Evolutionary conservation across 306 rosid species (phyloP).

Genomic region (Coriaria nepalensis): DNA sequence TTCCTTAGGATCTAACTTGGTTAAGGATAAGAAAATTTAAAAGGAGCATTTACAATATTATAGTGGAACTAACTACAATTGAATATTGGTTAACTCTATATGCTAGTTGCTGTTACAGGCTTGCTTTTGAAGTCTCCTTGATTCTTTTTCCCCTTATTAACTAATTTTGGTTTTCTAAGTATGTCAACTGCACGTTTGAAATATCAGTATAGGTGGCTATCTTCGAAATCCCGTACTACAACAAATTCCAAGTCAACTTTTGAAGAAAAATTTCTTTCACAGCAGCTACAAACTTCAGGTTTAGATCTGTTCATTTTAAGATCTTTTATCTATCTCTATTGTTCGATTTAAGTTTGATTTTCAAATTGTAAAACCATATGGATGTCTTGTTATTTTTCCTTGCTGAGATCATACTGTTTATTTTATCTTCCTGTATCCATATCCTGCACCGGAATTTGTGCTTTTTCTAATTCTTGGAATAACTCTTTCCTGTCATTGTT

Average conservation of each 20-base stretch:
- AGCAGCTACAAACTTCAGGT: slow-evolving; percentile 96
- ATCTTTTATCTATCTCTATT: slow-evolving; percentile 5
- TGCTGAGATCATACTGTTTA: too few relatives aligned
- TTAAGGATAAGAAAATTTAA: too few relatives aligned
- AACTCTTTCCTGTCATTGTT: slow-evolving; percentile 26
- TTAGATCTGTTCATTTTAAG: slow-evolving; percentile 9
- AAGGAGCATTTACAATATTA: too few relatives aligned
- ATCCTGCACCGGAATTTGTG: too few relatives aligned
- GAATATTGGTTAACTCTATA: too few relatives aligned
- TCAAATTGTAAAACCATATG: neutral
- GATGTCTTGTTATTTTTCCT: too few relatives aligned
- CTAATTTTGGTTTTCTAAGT: slow-evolving; percentile 11
- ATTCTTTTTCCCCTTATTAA: slow-evolving; percentile 9
- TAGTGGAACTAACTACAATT: too few relatives aligned
- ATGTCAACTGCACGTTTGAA: slow-evolving; percentile 15
- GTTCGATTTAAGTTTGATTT: neutral
- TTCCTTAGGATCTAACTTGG: too few relatives aligned
- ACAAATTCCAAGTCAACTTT: slow-evolving; percentile 57
- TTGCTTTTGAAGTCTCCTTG: slow-evolving; percentile 1
- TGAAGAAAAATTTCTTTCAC: slow-evolving; percentile 93
- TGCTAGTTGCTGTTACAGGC: too few relatives aligned
- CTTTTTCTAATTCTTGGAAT: neutral
- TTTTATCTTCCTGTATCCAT: too few relatives aligned
- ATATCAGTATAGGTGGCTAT: slow-evolving; percentile 98
- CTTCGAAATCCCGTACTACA: slow-evolving; percentile 58